Evolutionary conservation across 2,329 filamentous ascomycete genomes (phyloP).

Genomic region (Botrytis fragariae): DNA sequence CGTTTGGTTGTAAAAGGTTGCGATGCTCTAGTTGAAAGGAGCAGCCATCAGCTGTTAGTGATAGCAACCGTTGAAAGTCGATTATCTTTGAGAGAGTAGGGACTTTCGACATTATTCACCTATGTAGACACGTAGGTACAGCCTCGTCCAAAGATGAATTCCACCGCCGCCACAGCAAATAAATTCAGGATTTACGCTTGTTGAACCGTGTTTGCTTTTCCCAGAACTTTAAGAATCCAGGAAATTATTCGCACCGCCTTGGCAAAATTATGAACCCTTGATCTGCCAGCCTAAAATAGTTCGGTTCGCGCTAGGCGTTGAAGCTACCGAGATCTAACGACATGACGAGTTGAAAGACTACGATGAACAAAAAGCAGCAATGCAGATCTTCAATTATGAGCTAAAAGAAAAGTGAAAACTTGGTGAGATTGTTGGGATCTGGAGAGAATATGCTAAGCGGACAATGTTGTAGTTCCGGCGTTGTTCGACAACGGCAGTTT

Average conservation of each 20-base stretch:
- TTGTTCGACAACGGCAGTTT: neutral
- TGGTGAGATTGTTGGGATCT: neutral
- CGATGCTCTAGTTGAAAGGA: too few species aligned
- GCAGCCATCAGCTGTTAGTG: too few species aligned
- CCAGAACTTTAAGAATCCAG: neutral
- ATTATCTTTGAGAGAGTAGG: too few species aligned
- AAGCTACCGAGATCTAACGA: neutral
- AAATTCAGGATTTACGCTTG: neutral
- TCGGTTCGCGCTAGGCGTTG: neutral
- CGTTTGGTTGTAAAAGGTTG: too few species aligned
- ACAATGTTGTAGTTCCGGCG: fast-evolving
- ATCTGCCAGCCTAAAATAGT: neutral
- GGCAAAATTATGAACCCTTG: neutral
- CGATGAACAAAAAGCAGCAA: neutral
- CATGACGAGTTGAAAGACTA: neutral
- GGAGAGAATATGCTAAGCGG: neutral
- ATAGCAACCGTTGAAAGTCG: too few species aligned
- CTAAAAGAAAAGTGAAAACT: neutral
- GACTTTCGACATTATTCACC: too few species aligned
- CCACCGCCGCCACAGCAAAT: neutral
- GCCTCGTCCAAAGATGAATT: neutral
- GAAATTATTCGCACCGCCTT: neutral
- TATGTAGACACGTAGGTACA: too few species aligned
- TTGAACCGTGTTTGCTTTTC: neutral
- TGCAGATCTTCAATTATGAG: neutral